phyloP scores from a whole-genome alignment of 371 early-diverging fungal species.

The Dinochytrium kinnereticum region DNA sequence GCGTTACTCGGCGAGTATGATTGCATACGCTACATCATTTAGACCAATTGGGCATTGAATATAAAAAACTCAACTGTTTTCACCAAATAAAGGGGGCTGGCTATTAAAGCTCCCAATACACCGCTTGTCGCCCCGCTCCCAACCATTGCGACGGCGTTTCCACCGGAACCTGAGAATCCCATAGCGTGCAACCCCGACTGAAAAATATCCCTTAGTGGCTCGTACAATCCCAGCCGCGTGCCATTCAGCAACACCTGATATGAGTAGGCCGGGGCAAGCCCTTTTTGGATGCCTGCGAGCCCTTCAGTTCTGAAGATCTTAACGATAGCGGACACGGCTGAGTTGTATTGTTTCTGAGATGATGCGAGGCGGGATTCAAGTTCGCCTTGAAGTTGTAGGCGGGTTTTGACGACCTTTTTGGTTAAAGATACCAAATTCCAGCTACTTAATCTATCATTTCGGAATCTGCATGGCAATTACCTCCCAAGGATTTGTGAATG shows the following conservation, averaged over 20 bases:
- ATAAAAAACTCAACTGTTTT: conserved; percentile 68
- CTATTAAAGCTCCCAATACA: conserved; percentile 80
- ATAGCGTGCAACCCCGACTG: conserved; percentile 14
- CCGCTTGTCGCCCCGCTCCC: conserved; percentile 76
- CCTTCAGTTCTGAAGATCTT: conserved; percentile 85
- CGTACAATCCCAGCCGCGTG: conserved; percentile 88
- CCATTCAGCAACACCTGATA: conserved; percentile 93
- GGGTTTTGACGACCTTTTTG: conserved; percentile 87
- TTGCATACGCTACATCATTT: conserved; percentile 89
- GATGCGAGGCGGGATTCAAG: conserved; percentile 51
- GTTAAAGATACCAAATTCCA: background rate
- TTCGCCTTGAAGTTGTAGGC: conserved; percentile 95
- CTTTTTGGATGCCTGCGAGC: conserved; percentile 85
- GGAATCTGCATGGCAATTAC: conserved; percentile 50
- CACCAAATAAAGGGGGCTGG: conserved; percentile 88
- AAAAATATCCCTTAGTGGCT: conserved; percentile 59
- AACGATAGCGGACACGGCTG: conserved; percentile 76
- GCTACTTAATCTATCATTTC: background rate
- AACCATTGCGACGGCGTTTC: conserved; percentile 48
- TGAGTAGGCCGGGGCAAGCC: conserved; percentile 87
- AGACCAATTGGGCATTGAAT: too few relatives aligned
- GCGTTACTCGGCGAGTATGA: conserved; percentile 72
- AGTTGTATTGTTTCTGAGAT: conserved; percentile 68
- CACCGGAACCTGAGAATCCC: conserved; percentile 19
- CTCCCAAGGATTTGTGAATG: conserved; percentile 93